These are phyloP conservation scores for Pythium pyrilobum DNA, from an alignment of 352 stramenopile genomes.

Conservation along the genomic window DNA sequence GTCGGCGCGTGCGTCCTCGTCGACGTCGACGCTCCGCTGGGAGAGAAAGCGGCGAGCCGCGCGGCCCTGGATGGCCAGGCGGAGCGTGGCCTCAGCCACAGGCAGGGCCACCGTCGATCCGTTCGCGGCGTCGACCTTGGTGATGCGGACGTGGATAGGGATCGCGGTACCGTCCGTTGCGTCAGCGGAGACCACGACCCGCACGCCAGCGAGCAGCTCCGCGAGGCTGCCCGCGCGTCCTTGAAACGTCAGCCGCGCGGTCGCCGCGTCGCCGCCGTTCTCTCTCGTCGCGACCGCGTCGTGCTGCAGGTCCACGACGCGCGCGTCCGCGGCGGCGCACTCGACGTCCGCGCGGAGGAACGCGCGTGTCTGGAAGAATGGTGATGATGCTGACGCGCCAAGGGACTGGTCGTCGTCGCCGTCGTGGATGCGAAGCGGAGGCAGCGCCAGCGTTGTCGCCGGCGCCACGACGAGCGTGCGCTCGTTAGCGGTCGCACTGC, in stretches of 20 bases:
- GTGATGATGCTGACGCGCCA: background rate
- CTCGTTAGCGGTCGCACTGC: too few relatives aligned
- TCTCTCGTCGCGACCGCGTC: background rate
- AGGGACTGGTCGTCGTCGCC: background rate
- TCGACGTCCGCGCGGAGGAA: conserved; percentile 2
- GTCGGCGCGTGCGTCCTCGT: background rate
- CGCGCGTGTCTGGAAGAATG: conserved; percentile 7
- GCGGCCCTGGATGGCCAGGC: too few relatives aligned
- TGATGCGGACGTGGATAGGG: background rate
- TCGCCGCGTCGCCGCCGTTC: background rate
- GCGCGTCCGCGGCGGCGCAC: background rate
- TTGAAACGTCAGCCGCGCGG: conserved; percentile 6
- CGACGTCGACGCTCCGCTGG: background rate
- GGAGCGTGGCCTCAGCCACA: too few relatives aligned
- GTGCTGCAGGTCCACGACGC: background rate
- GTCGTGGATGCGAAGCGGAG: background rate
- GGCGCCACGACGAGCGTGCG: too few relatives aligned
- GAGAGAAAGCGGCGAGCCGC: too few relatives aligned
- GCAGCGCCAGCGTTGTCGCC: background rate
- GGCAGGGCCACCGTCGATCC: too few relatives aligned
- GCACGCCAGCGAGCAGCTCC: background rate
- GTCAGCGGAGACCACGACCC: background rate
- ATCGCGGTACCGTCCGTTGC: too few relatives aligned
- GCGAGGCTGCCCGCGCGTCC: background rate
- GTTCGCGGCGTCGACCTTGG: background rate